A percentile compares a stretch with the other conserved stretches of the same genome.
These are phyloP conservation scores for Colletotrichum endophyticum DNA, from an alignment of 2,329 filamentous ascomycete genomes.

Conservation along the genomic window DNA sequence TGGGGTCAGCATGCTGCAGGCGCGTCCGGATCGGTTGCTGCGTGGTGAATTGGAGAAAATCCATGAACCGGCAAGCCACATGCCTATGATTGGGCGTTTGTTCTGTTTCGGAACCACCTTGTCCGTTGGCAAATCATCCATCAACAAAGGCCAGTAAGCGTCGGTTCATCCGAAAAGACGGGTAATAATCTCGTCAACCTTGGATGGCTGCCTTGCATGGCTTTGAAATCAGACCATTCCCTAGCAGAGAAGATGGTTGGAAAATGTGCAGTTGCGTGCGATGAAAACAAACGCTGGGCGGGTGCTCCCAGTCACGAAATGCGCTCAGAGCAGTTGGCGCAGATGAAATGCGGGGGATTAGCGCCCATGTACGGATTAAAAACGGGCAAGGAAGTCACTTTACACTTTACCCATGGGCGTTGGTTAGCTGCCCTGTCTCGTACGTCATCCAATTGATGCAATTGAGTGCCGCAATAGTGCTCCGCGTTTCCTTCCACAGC, in stretches of 20 bases:
- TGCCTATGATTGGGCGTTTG: not conserved
- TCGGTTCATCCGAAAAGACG: not conserved
- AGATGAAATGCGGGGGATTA: not conserved
- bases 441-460: constrained; percentile 5
- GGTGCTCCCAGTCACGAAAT: not conserved
- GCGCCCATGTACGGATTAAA: not conserved
- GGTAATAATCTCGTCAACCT: not conserved
- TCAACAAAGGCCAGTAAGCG: not conserved
- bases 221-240: not conserved
- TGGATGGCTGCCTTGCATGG: not conserved
- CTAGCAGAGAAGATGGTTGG: not conserved
- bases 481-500: not conserved
- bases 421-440: not conserved
- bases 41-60: not conserved
- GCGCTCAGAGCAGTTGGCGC: not conserved
- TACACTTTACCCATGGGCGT: not conserved
- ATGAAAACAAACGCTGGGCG: not conserved
- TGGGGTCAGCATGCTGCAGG: not conserved
- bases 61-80: not conserved
- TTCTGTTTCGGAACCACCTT: not conserved
- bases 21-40: not conserved
- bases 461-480: not conserved
- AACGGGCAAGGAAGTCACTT: not conserved
- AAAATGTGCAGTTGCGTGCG: not conserved
- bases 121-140: not conserved